Conservation (phyloP, 2,329 filamentous ascomycete species). For the Fusarium caatingaense region DNA sequence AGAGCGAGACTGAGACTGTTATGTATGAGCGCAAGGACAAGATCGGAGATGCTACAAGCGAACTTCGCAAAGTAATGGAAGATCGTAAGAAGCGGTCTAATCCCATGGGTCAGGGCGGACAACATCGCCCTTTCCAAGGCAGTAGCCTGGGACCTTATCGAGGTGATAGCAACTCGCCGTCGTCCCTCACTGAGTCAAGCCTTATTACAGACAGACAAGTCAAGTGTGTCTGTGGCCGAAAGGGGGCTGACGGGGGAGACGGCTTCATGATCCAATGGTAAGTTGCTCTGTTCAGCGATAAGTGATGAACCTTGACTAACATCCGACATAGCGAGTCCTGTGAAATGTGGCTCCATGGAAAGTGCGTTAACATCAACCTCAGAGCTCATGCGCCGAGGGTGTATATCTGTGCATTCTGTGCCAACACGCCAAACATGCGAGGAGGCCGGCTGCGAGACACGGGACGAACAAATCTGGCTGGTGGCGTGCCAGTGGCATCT, state of each 20-base stretch:
- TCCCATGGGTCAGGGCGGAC: slow-evolving; percentile 48
- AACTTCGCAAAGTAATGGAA: slow-evolving; percentile 69
- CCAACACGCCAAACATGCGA: slow-evolving; percentile 67
- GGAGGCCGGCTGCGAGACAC: slow-evolving; percentile 61
- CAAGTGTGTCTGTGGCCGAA: slow-evolving; percentile 67
- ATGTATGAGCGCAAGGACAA: slow-evolving; percentile 59
- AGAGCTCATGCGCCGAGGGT: slow-evolving; percentile 65
- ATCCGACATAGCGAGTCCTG: slow-evolving; percentile 66
- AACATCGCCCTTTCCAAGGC: slow-evolving; percentile 49
- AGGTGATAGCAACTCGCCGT: slow-evolving; percentile 61
- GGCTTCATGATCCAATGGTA: slow-evolving; percentile 74
- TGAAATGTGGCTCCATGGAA: slow-evolving; percentile 73
- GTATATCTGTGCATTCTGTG: slow-evolving; percentile 73
- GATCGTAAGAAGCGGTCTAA: slow-evolving; percentile 59
- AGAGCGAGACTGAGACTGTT: slow-evolving; percentile 71
- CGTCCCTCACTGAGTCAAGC: slow-evolving; percentile 62
- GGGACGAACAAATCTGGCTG: slow-evolving; percentile 48
- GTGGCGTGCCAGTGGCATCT: slow-evolving; percentile 48
- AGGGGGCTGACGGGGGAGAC: slow-evolving; percentile 58
- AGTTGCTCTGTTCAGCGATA: slow-evolving; percentile 39
- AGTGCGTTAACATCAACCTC: slow-evolving; percentile 69
- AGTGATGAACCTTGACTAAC: slow-evolving; percentile 34
- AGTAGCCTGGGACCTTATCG: slow-evolving; percentile 50
- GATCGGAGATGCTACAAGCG: slow-evolving; percentile 68
- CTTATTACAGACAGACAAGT: slow-evolving; percentile 58